Conservation (phyloP, 2,329 filamentous ascomycete species). For the Colletotrichum spaethianum region DNA sequence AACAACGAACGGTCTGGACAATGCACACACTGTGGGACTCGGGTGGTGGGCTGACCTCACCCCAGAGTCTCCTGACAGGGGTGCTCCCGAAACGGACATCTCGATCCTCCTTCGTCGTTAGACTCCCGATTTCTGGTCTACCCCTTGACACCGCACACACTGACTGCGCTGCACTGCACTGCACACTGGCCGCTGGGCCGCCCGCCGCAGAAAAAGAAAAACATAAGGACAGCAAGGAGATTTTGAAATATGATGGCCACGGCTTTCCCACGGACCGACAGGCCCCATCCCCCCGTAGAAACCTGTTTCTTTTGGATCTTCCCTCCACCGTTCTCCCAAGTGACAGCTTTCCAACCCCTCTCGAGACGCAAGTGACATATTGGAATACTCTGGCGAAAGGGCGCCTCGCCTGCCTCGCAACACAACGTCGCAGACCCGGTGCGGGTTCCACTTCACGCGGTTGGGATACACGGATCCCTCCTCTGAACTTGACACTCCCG, state of each 20-base stretch:
- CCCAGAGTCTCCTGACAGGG: conserved; percentile 19
- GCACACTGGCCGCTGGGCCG: too few relatives aligned
- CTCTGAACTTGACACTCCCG: conserved; percentile 18
- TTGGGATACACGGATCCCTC: background rate
- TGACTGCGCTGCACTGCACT: too few relatives aligned
- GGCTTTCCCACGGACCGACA: background rate
- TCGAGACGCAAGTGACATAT: conserved; percentile 16
- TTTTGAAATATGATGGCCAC: conserved; percentile 26
- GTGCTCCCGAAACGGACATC: conserved; percentile 37
- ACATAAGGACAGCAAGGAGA: background rate
- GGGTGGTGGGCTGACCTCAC: conserved; percentile 29
- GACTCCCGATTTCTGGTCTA: background rate
- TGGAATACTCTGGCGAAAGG: background rate
- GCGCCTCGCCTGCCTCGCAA: background rate
- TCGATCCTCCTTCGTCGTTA: conserved; percentile 15
- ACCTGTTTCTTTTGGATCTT: conserved; percentile 18
- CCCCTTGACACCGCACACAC: too few relatives aligned
- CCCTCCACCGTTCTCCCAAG: background rate
- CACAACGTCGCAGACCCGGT: background rate
- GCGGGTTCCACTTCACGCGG: background rate
- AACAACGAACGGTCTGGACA: conserved; percentile 32
- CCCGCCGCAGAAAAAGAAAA: background rate
- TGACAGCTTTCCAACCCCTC: background rate
- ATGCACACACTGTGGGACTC: conserved; percentile 22
- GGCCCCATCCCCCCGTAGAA: background rate